Evolutionary conservation across 306 rosid genomes (phyloP).

Genomic region (Astragalus membranaceus): DNA sequence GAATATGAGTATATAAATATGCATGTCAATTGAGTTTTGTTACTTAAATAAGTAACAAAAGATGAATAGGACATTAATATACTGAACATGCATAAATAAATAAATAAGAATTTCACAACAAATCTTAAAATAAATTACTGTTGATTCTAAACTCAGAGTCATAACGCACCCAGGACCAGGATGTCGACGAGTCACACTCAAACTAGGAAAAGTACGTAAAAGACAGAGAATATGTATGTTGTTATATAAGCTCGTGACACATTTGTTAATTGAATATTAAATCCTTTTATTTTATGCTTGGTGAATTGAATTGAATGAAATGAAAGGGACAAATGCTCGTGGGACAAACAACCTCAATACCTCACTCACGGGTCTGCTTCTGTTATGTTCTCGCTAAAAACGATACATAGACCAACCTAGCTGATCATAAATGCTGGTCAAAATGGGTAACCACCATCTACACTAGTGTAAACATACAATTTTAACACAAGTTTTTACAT

Average conservation of each 20-base stretch:
- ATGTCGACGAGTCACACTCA: background rate
- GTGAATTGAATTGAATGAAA: background rate
- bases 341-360: background rate
- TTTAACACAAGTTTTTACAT: too few species aligned
- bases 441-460: too few species aligned
- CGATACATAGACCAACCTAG: background rate
- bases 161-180: too few species aligned
- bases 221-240: background rate
- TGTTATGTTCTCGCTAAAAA: background rate
- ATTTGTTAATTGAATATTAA: background rate
- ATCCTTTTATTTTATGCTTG: background rate
- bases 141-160: background rate
- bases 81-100: background rate
- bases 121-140: background rate
- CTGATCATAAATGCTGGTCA: too few species aligned
- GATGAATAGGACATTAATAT: background rate
- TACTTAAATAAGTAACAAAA: too few species aligned
- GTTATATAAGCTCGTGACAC: slow-evolving; percentile 5
- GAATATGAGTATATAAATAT: too few species aligned
- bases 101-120: background rate
- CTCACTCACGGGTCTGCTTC: slow-evolving; percentile 16
- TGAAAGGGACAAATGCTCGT: background rate
- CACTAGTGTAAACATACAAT: too few species aligned
- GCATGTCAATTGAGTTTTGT: too few species aligned
- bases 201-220: background rate